These are phyloP conservation scores for Erigeron canadensis DNA, from an alignment of 129 eudicot species.

Conservation along the genomic window DNA sequence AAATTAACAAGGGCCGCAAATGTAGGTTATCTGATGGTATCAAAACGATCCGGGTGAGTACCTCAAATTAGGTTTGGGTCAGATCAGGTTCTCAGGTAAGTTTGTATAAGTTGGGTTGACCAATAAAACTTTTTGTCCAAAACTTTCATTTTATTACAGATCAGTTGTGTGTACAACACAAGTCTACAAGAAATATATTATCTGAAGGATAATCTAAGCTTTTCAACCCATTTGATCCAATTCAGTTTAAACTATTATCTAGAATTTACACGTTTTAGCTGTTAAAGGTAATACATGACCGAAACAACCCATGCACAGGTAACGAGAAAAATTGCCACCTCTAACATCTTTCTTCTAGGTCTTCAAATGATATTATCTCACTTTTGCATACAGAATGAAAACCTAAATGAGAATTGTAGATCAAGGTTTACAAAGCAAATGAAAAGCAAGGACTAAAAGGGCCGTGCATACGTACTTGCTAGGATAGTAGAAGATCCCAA, in stretches of 20 bases:
- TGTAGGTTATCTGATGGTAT: neutral
- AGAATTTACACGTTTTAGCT: neutral
- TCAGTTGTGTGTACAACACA: neutral
- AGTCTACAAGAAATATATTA: neutral
- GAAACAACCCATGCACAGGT: neutral
- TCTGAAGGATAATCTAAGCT: no score
- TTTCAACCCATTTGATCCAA: neutral
- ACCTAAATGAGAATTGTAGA: neutral
- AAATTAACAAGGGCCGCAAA: neutral
- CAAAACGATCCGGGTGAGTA: neutral
- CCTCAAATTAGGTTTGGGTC: neutral
- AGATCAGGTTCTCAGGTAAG: neutral
- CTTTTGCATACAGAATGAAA: neutral
- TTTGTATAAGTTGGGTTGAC: neutral
- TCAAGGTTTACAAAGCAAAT: conserved; percentile 1
- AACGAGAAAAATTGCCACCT: neutral
- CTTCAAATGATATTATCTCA: neutral
- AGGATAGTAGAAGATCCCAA: conserved; percentile 86
- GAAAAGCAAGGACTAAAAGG: neutral
- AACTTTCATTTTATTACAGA: neutral
- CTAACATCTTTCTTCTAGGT: neutral
- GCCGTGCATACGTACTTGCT: conserved; percentile 56
- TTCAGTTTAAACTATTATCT: neutral
- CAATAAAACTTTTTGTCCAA: neutral
- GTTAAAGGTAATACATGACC: neutral